Conservation (phyloP, 345 rosid species). For the Atalantia buxifolia region DNA sequence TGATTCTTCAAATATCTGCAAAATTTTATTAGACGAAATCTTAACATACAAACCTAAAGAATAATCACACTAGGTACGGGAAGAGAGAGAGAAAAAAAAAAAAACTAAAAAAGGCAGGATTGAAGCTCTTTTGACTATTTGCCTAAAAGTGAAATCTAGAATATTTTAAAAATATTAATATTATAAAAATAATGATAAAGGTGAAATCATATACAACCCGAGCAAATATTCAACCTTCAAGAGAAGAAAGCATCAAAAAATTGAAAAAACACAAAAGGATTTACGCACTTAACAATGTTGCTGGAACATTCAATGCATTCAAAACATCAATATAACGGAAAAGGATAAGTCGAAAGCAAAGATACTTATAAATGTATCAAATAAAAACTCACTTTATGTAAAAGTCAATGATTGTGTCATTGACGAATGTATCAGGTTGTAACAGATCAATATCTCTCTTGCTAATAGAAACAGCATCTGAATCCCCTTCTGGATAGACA, state of each 20-base stretch:
- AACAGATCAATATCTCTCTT: slow-evolving; percentile 82
- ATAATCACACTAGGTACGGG: background rate
- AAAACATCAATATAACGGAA: background rate
- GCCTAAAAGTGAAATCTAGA: background rate
- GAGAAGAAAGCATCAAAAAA: background rate
- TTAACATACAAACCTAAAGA: background rate
- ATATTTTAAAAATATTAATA: background rate
- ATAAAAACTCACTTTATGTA: slow-evolving; percentile 61
- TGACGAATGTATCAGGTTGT: slow-evolving; percentile 73
- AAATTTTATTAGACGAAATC: background rate
- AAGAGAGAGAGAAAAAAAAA: too few species aligned
- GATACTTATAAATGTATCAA: background rate
- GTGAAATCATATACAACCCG: background rate
- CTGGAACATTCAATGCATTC: background rate
- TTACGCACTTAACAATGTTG: background rate
- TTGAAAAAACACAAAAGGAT: background rate
- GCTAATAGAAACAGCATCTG: slow-evolving; percentile 80
- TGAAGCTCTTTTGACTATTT: background rate
- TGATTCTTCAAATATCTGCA: slow-evolving; percentile 74
- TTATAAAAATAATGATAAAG: background rate
- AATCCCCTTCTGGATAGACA: slow-evolving; percentile 82
- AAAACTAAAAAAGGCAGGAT: background rate
- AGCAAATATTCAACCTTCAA: background rate
- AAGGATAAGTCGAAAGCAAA: background rate
- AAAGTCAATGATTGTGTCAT: slow-evolving; percentile 94